These are phyloP conservation scores for Apophysomyces ossiformis DNA, from an alignment of 371 early-diverging fungal species.

Conservation along the genomic window DNA sequence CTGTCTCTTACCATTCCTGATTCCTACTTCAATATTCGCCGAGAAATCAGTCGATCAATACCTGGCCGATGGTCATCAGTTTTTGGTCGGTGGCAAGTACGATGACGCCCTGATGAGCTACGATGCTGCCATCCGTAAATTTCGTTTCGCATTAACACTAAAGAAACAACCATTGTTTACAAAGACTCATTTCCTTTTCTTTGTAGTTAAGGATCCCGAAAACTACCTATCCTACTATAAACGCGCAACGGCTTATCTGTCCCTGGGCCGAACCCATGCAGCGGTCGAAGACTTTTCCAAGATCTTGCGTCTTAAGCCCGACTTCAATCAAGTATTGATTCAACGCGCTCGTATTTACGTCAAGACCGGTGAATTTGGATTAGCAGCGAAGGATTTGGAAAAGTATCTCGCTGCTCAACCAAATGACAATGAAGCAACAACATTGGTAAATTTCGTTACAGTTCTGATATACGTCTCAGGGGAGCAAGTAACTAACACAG, in stretches of 20 bases:
- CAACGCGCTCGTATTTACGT: constrained; percentile 81
- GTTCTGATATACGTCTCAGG: neutral
- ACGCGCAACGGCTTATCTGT: constrained; percentile 85
- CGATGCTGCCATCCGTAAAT: constrained; percentile 74
- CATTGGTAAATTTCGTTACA: constrained; percentile 29
- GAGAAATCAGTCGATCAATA: constrained; percentile 50
- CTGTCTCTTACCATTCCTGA: constrained; percentile 35
- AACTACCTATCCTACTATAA: constrained; percentile 85
- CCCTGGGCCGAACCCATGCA: constrained; percentile 68
- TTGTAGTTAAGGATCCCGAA: constrained; percentile 68
- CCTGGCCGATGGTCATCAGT: constrained; percentile 67
- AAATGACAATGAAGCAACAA: constrained; percentile 38
- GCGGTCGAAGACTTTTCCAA: constrained; percentile 83
- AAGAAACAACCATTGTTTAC: neutral
- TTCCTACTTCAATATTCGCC: constrained; percentile 28
- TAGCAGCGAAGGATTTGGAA: constrained; percentile 62
- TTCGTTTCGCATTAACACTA: neutral
- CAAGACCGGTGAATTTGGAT: constrained; percentile 70
- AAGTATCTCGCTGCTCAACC: constrained; percentile 41
- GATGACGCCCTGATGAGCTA: constrained; percentile 71
- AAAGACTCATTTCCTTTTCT: neutral
- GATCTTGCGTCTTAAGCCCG: constrained; percentile 78
- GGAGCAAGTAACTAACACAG: no score
- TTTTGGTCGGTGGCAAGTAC: constrained; percentile 59
- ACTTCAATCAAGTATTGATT: constrained; percentile 80